Percentiles rank a stretch among this genome's conserved stretches.
Evolutionary conservation across 495 filamentous ascomycete genomes (phyloP).

Genomic region (Massariosphaeria phaeospora): DNA sequence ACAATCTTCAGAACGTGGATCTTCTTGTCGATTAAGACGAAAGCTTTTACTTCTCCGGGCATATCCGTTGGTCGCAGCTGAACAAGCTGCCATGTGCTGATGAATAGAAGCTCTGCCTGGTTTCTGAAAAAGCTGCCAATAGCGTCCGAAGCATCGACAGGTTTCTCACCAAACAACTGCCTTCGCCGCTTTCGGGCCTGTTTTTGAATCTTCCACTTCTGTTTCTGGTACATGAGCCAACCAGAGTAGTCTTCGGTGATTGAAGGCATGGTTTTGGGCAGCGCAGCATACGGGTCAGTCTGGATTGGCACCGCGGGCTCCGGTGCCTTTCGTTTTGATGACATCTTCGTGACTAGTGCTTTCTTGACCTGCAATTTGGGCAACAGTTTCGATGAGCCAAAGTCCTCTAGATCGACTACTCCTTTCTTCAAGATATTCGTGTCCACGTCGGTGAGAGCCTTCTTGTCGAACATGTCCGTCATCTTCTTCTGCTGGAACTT

Average conservation of each 20-base stretch:
- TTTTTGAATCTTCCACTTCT: conserved; percentile 98
- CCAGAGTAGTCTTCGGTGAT: conserved; percentile 82
- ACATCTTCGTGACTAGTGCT: conserved; percentile 57
- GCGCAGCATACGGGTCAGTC: conserved; percentile 72
- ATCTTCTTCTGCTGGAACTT: conserved; percentile 98
- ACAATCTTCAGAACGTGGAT: conserved; percentile 82
- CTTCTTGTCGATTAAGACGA: conserved; percentile 88
- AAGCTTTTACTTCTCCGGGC: conserved; percentile 81
- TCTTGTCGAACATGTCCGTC: conserved; percentile 82
- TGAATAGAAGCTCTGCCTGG: conserved; percentile 82
- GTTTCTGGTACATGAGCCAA: conserved; percentile 93
- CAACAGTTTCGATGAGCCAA: conserved; percentile 58
- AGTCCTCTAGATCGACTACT: conserved; percentile 79
- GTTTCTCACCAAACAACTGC: conserved; percentile 88
- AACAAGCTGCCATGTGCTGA: conserved; percentile 89
- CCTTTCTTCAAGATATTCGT: conserved; percentile 62
- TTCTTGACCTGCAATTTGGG: conserved; percentile 55
- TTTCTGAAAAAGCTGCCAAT: conserved; percentile 86
- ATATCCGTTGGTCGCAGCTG: conserved; percentile 74
- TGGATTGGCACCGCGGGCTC: conserved; percentile 50
- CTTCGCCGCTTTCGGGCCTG: conserved; percentile 81
- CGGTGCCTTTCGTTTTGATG: conserved; percentile 80
- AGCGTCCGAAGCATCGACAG: conserved; percentile 59
- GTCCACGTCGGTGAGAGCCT: conserved; percentile 65
- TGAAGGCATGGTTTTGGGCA: conserved; percentile 80